Conservation (phyloP, 2,329 filamentous ascomycete genomes). For the Pseudovirgaria hyperparasitica region DNA sequence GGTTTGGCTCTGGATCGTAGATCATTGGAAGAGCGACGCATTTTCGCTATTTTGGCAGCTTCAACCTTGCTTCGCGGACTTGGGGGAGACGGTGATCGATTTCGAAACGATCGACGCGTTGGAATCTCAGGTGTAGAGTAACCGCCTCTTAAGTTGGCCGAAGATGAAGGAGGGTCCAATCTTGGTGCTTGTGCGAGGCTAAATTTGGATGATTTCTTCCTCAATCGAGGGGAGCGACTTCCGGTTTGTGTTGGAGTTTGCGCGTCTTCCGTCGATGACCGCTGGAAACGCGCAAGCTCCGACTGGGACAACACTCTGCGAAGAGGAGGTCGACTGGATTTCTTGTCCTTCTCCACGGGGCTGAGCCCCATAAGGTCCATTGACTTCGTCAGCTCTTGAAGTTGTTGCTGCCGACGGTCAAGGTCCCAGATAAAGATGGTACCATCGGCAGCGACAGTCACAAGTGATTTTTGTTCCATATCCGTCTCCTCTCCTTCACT, state of each 20-base stretch:
- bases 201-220: constrained; percentile 41
- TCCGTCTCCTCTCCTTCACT: constrained; percentile 32
- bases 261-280: constrained; percentile 30
- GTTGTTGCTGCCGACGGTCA: constrained; percentile 14
- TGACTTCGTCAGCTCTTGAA: constrained; percentile 21
- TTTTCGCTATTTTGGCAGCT: constrained; percentile 21
- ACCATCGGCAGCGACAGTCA: constrained; percentile 37
- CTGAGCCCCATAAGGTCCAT: constrained; percentile 22
- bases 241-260: constrained; percentile 22
- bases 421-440: constrained; percentile 37
- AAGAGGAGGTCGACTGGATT: constrained; percentile 52
- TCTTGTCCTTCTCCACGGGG: constrained; percentile 18
- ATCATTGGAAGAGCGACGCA: constrained; percentile 37
- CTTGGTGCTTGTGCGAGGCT: constrained; percentile 33
- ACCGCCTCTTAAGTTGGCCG: constrained; percentile 14
- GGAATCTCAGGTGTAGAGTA: constrained; percentile 9
- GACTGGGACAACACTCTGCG: constrained; percentile 77
- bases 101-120: constrained; percentile 16
- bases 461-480: constrained; percentile 33
- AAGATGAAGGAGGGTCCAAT: constrained; percentile 30
- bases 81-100: constrained; percentile 31
- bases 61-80: constrained; percentile 16
- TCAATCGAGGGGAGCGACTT: constrained; percentile 37
- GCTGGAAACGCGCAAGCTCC: constrained; percentile 68
- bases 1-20: constrained; percentile 33